These are phyloP conservation scores for Backusella australiensis DNA, from an alignment of 192 early-diverging fungal genomes.

Conservation along the genomic window DNA sequence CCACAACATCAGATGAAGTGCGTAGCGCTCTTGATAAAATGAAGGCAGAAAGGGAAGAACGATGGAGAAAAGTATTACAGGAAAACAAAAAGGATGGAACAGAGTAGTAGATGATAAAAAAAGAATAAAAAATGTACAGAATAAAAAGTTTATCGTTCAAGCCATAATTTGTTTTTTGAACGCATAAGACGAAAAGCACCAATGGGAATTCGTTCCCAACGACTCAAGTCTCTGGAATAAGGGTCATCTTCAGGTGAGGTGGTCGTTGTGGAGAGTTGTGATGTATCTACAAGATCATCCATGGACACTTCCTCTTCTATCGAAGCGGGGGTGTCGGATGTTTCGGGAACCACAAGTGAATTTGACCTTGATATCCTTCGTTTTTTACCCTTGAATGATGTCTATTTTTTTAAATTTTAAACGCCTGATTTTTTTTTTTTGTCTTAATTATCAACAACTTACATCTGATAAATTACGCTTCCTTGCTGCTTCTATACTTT, in stretches of 20 bases:
- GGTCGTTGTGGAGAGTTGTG: constrained; percentile 42
- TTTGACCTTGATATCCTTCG: constrained; percentile 8
- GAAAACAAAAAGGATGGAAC: background rate
- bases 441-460: background rate
- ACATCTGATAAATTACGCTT: constrained; percentile 9
- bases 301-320: constrained; percentile 31
- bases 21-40: constrained; percentile 36
- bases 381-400: constrained; percentile 9
- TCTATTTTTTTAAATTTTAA: background rate
- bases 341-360: background rate
- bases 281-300: constrained; percentile 53
- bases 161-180: constrained; percentile 29
- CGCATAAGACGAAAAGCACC: constrained; percentile 44
- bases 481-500: background rate
- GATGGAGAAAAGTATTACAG: constrained; percentile 29
- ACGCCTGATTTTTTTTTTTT: background rate
- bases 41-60: constrained; percentile 36
- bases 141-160: constrained; percentile 17
- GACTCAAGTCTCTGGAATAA: constrained; percentile 41
- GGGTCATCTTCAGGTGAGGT: constrained; percentile 40
- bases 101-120: background rate
- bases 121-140: background rate
- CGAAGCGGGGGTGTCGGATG: background rate
- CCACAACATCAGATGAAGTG: constrained; percentile 37
- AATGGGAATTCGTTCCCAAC: constrained; percentile 54